Conservation (phyloP, 306 rosid genomes). For the Trifolium repens region DNA sequence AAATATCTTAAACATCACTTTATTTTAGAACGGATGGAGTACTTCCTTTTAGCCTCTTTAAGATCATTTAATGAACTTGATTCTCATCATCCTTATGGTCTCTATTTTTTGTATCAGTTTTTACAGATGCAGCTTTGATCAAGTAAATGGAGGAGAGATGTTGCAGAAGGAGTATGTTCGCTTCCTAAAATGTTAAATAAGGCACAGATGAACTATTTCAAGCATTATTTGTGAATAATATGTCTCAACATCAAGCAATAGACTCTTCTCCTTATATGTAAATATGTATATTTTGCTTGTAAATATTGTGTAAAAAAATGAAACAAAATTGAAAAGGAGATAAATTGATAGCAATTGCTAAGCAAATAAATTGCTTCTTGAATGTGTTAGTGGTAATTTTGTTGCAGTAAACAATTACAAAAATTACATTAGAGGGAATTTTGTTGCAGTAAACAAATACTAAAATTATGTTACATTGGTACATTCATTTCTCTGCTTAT, state of each 20-base stretch:
- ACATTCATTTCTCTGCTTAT: background rate
- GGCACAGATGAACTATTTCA: slow-evolving; percentile 42
- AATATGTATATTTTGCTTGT: slow-evolving; percentile 40
- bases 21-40: no score
- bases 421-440: no score
- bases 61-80: slow-evolving; percentile 21
- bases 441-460: no score
- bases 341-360: slow-evolving; percentile 6
- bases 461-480: background rate
- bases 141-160: slow-evolving; percentile 76
- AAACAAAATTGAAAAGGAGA: slow-evolving; percentile 21
- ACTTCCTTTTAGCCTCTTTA: slow-evolving; percentile 15
- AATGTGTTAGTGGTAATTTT: background rate
- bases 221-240: slow-evolving; percentile 50
- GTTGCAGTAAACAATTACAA: background rate
- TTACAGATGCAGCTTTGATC: slow-evolving; percentile 74
- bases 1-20: no score
- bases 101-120: slow-evolving; percentile 58
- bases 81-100: slow-evolving; percentile 1
- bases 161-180: slow-evolving; percentile 70
- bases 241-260: slow-evolving; percentile 31
- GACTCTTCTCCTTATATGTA: slow-evolving; percentile 43
- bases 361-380: slow-evolving; percentile 27
- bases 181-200: slow-evolving; percentile 59
- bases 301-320: slow-evolving; percentile 6